A percentile compares a stretch with the other conserved stretches of the same genome.
Conservation (phyloP, 2,329 filamentous ascomycete species). For the Mariannaea sp. region DNA sequence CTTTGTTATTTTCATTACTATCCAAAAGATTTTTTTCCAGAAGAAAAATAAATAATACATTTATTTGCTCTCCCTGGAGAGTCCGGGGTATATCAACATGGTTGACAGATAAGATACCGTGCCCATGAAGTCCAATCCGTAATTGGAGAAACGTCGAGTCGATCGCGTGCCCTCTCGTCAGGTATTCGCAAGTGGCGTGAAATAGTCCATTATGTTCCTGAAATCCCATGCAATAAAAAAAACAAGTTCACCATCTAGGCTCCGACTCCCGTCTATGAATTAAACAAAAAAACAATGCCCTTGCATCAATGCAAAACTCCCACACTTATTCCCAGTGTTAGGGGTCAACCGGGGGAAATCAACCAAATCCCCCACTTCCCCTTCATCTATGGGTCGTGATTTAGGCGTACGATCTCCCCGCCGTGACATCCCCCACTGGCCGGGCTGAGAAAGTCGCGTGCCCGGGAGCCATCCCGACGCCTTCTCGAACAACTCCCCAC, state of each 20-base stretch:
- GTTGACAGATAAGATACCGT: background rate
- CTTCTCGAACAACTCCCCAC: conserved; percentile 54
- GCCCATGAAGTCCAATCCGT: conserved; percentile 1
- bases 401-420: conserved; percentile 37
- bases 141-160: background rate
- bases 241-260: conserved; percentile 15
- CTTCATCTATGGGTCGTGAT: background rate
- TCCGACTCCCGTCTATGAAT: background rate
- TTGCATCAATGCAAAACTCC: background rate
- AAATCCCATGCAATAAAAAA: conserved; percentile 2
- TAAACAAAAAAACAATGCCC: background rate
- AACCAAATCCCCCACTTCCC: background rate
- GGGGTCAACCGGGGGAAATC: background rate
- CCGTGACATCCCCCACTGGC: conserved; percentile 35
- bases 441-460: conserved; percentile 52
- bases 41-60: background rate
- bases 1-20: conserved; percentile 4
- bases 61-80: conserved; percentile 14
- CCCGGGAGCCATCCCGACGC: conserved; percentile 45
- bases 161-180: background rate
- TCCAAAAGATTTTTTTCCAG: conserved; percentile 6
- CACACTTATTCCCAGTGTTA: background rate
- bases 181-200: background rate
- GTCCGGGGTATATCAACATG: conserved; percentile 19
- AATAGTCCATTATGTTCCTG: background rate